Evolutionary conservation across 139 green algal genomes (phyloP).

Genomic region (Chlorella sorokiniana): DNA sequence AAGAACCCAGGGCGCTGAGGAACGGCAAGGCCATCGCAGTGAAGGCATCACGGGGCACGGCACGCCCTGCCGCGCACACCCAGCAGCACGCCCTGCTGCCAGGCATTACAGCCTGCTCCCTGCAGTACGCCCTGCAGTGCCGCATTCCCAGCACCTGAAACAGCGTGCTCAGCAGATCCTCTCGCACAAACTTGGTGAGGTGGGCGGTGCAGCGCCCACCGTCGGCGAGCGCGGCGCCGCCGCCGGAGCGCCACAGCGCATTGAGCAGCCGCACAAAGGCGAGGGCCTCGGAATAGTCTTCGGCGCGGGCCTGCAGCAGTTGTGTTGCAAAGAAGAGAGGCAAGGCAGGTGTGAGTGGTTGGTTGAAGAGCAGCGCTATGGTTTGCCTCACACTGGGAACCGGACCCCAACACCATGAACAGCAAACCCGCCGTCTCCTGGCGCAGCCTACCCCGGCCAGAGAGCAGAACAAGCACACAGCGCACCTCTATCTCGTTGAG

Average conservation of each 20-base stretch:
- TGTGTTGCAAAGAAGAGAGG: neutral
- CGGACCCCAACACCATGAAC: neutral
- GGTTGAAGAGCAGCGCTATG: neutral
- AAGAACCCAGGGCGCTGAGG: too few species aligned
- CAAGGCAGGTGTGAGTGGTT: too few species aligned
- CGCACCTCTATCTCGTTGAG: conserved; percentile 78
- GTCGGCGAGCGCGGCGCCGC: conserved; percentile 39
- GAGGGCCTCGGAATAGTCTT: conserved; percentile 76
- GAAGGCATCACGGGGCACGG: too few species aligned
- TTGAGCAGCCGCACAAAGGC: conserved; percentile 77
- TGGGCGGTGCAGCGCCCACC: conserved; percentile 50
- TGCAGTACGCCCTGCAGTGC: neutral
- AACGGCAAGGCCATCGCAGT: too few species aligned
- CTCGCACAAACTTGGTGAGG: conserved; percentile 66
- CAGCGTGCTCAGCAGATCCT: conserved; percentile 37
- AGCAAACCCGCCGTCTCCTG: neutral
- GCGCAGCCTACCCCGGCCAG: too few species aligned
- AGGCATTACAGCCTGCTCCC: neutral
- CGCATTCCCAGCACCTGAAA: conserved; percentile 24
- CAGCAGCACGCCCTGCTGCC: too few species aligned
- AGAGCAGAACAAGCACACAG: neutral
- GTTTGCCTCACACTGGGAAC: too few species aligned
- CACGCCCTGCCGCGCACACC: too few species aligned
- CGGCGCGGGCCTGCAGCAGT: conserved; percentile 32
- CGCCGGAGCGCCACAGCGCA: conserved; percentile 48